phyloP scores from a whole-genome alignment of 192 early-diverging fungal species.

The Backusella psychrophila region DNA sequence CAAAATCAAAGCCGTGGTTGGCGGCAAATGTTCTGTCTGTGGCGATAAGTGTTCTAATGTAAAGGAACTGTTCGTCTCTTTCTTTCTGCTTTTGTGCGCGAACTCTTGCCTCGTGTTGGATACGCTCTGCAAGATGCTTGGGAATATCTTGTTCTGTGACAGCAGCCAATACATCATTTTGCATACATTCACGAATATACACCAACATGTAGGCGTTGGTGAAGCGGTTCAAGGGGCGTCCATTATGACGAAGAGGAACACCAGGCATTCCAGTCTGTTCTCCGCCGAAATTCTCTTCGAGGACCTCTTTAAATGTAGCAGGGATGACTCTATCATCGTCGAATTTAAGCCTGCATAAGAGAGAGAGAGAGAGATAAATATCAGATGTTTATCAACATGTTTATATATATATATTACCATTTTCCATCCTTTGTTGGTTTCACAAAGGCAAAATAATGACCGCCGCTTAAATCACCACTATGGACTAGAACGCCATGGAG shows the following conservation, averaged over 20 bases:
- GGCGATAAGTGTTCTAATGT: constrained; percentile 58
- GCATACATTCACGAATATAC: constrained; percentile 82
- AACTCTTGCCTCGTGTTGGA: constrained; percentile 62
- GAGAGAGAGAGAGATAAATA: neutral
- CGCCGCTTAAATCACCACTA: constrained; percentile 88
- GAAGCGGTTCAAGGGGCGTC: constrained; percentile 70
- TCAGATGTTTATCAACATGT: neutral
- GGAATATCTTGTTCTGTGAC: constrained; percentile 75
- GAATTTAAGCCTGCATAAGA: constrained; percentile 65
- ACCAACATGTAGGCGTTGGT: constrained; percentile 99
- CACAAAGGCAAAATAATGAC: constrained; percentile 93
- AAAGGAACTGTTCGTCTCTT: constrained; percentile 67
- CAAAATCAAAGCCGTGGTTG: constrained; percentile 88
- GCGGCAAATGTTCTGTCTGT: constrained; percentile 63
- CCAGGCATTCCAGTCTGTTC: constrained; percentile 45
- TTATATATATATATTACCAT: constrained; percentile 50
- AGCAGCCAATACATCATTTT: constrained; percentile 68
- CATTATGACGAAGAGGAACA: constrained; percentile 36
- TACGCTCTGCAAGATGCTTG: constrained; percentile 57
- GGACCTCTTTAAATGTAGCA: constrained; percentile 73
- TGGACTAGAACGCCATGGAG: constrained; percentile 96
- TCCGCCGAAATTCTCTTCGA: constrained; percentile 95
- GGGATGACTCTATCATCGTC: constrained; percentile 95
- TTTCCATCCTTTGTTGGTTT: constrained; percentile 74
- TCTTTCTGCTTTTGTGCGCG: constrained; percentile 65